Evolutionary conservation across 331 rosid species (phyloP), one percentile per base, ranked within the genome.

Genomic region (Erythrophleum ivorense): DNA sequence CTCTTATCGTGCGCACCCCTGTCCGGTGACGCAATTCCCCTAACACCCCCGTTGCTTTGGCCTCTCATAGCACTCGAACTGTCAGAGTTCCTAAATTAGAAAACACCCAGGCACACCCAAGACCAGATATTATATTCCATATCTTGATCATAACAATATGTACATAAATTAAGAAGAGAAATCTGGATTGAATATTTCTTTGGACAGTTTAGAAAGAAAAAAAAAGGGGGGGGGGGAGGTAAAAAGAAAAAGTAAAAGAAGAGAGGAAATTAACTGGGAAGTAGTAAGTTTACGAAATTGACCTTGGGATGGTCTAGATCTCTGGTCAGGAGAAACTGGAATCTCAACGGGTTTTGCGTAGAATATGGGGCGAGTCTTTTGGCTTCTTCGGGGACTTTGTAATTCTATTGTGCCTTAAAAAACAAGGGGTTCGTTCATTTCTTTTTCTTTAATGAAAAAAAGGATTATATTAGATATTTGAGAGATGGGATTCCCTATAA

Each of bases 1-100:
- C 89, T 93, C 91, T 91, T 93, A 81, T 95, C 98, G 88, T 91
- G 97, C 90, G 93, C 95, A 88, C 87, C 97, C 88, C 92, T 86
- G 75, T 96, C 98, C 66, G 98, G 97, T 5, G 98, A 94, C 10
- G 88, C 87, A 85, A 93, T 91, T 87, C 96, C 94, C 83, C 95
- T 87, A 67, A 81, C 94, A 55, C 82, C 84, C 55, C 89, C 92
- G 97, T 91, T 93, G 91, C 84, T 88, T 58, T 91, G 93, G 13
- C 88, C 92, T 85, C 94, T 92, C 99, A 93, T 95, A 77, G 91
- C 89, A 85, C 89, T 84, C 15, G 91, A 85, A 75, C 83, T 84
- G 85, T 89, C 97, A 2, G 90, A 91, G 85, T 93, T 95, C 93
- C 97, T 93, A 74, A 86, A 74, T 72, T 78, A 43, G 48, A 77